Conservation (phyloP, 441 rosid genomes). For the Macaranga tanarius region DNA sequence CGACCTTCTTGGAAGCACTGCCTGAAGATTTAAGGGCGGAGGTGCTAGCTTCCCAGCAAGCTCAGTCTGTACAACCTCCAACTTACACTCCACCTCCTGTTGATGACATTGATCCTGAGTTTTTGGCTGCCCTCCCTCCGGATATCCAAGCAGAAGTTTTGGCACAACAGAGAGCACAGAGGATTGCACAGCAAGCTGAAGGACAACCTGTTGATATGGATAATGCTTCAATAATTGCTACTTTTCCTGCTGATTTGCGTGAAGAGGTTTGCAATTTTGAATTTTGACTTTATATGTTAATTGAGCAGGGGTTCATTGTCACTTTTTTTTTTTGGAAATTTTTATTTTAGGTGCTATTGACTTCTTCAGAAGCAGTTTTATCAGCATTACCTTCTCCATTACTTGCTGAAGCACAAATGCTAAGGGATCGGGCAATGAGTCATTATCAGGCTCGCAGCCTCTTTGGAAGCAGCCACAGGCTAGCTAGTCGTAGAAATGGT, state of each 20-base stretch:
- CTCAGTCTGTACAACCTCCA: slow-evolving; percentile 90
- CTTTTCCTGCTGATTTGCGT: slow-evolving; percentile 95
- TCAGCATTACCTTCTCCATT: slow-evolving; percentile 91
- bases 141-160: slow-evolving; percentile 98
- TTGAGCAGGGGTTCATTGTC: slow-evolving; percentile 14
- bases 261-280: slow-evolving; percentile 73
- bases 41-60: slow-evolving; percentile 98
- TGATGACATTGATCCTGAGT: slow-evolving; percentile 96
- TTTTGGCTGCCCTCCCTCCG: slow-evolving; percentile 97
- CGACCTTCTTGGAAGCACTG: slow-evolving; percentile 93
- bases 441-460: slow-evolving; percentile 95
- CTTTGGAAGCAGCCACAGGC: slow-evolving; percentile 80
- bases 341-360: slow-evolving; percentile 76
- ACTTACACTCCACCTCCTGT: slow-evolving; percentile 80
- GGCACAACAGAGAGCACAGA: slow-evolving; percentile 97
- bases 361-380: slow-evolving; percentile 94
- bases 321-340: not conserved
- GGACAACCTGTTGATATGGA: slow-evolving; percentile 99
- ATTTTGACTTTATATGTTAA: slow-evolving; percentile 19
- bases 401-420: slow-evolving; percentile 96
- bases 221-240: slow-evolving; percentile 97
- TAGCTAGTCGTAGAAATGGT: slow-evolving; percentile 80
- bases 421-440: slow-evolving; percentile 96
- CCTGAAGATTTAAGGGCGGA: slow-evolving; percentile 97
- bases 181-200: slow-evolving; percentile 84